These are phyloP conservation scores for Scheffersomyces stipitis DNA, from an alignment of 805 yeast genomes.

Conservation along the genomic window DNA sequence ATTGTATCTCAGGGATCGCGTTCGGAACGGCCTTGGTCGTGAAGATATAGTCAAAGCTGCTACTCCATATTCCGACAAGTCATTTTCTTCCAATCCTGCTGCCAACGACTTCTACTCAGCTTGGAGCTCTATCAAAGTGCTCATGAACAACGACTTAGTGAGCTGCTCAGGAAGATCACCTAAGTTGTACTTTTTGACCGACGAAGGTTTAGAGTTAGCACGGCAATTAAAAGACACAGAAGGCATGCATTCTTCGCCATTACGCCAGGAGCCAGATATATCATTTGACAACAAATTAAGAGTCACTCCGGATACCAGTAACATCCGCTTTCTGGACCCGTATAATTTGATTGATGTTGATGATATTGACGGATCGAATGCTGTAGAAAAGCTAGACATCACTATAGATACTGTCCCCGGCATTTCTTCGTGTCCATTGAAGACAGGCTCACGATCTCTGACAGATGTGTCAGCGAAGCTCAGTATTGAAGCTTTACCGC, in stretches of 20 bases:
- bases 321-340: too few relatives aligned
- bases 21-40: constrained; percentile 59
- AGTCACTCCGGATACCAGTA: constrained; percentile 20
- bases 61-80: constrained; percentile 51
- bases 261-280: constrained; percentile 14
- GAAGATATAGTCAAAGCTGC: constrained; percentile 58
- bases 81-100: constrained; percentile 60
- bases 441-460: too few relatives aligned
- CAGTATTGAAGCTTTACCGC: constrained; percentile 12
- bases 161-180: constrained; percentile 55
- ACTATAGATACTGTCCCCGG: constrained; percentile 1
- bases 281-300: constrained; percentile 38
- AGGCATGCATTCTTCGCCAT: constrained; percentile 24
- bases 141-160: constrained; percentile 62
- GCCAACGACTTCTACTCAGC: constrained; percentile 69
- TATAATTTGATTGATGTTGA: too few relatives aligned
- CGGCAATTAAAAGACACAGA: constrained; percentile 51
- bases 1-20: constrained; percentile 48
- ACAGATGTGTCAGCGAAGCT: too few relatives aligned
- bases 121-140: constrained; percentile 68
- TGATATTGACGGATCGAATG: not conserved
- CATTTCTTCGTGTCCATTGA: too few relatives aligned
- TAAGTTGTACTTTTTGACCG: constrained; percentile 60
- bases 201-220: constrained; percentile 67
- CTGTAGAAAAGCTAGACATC: not conserved